Conservation (phyloP, 2,329 filamentous ascomycete genomes). For the Alternaria metachromatica region DNA sequence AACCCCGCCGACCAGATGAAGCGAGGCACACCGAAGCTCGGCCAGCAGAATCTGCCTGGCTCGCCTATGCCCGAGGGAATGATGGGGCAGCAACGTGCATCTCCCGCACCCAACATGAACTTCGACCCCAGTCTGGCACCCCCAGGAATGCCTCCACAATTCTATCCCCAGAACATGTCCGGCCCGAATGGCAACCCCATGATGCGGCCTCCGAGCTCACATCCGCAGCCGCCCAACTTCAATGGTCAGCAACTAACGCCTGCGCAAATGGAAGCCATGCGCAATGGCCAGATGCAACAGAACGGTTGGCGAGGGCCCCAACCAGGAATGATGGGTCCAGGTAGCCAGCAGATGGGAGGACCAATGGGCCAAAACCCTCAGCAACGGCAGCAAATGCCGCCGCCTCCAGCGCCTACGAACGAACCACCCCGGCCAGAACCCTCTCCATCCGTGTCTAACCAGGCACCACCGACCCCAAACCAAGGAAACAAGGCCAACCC, state of each 20-base stretch:
- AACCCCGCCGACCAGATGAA: conserved; percentile 82
- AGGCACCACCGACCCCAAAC: conserved; percentile 76
- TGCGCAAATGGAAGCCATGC: conserved; percentile 58
- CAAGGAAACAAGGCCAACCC: conserved; percentile 75
- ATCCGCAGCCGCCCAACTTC: conserved; percentile 59
- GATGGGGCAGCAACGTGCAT: conserved; percentile 67
- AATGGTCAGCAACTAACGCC: conserved; percentile 69
- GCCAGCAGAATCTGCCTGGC: conserved; percentile 67
- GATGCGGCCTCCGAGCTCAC: conserved; percentile 61
- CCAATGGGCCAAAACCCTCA: conserved; percentile 71
- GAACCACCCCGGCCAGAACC: conserved; percentile 54
- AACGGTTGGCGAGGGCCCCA: conserved; percentile 46
- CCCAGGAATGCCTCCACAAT: conserved; percentile 51
- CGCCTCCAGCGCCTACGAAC: conserved; percentile 55
- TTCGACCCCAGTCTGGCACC: conserved; percentile 61
- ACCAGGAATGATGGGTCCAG: conserved; percentile 62
- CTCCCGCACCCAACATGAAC: conserved; percentile 62
- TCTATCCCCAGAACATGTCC: conserved; percentile 41
- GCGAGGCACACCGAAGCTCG: conserved; percentile 77
- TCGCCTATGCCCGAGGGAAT: conserved; percentile 74
- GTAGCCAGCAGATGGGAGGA: conserved; percentile 59
- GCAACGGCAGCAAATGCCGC: conserved; percentile 66
- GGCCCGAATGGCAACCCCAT: conserved; percentile 46
- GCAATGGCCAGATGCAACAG: conserved; percentile 47
- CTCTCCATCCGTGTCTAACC: conserved; percentile 54